Percentiles rank a stretch among this genome's conserved stretches.
Conservation (phyloP, 768 basidiomycete species). For the Infundibulicybe gibba region DNA sequence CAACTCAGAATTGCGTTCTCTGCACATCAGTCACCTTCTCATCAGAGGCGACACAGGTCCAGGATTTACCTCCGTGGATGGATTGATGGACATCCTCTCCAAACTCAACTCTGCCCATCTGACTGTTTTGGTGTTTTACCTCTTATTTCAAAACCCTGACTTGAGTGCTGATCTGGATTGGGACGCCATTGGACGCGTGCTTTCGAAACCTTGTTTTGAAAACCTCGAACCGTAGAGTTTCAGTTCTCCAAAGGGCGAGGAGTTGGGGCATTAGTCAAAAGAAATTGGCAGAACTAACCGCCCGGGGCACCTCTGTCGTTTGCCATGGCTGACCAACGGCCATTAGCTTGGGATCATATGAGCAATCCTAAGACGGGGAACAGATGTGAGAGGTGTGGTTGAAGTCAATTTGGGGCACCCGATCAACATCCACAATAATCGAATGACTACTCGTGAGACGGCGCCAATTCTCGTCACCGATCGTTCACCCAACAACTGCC, state of each 20-base stretch:
- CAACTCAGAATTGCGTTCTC: conserved; percentile 9
- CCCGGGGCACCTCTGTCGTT: conserved; percentile 5
- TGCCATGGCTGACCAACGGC: conserved; percentile 2
- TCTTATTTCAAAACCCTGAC: conserved; percentile 5
- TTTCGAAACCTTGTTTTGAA: conserved; percentile 7
- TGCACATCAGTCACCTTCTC: conserved; percentile 19
- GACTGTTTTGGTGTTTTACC: neutral
- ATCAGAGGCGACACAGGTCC: conserved; percentile 7
- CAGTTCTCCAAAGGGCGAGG: conserved; percentile 3
- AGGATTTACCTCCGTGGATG: conserved; percentile 3
- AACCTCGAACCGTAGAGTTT: conserved; percentile 6
- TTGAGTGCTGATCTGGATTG: conserved; percentile 6
- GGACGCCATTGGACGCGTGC: conserved; percentile 6
- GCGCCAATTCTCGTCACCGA: neutral
- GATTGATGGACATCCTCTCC: conserved; percentile 8
- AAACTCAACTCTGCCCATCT: conserved; percentile 1
- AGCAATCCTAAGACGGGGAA: too few species aligned
- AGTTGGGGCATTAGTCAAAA: conserved; percentile 1
- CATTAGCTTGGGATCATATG: too few species aligned
- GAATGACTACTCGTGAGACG: too few species aligned
- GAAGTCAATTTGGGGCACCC: too few species aligned
- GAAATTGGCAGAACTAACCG: conserved; percentile 3
- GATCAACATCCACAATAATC: too few species aligned
- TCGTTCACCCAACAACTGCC: conserved; percentile 14
- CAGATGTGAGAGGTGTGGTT: too few species aligned